These are phyloP conservation scores for Rhodotorula kratochvilovae DNA, from an alignment of 768 basidiomycete species.

Conservation along the genomic window DNA sequence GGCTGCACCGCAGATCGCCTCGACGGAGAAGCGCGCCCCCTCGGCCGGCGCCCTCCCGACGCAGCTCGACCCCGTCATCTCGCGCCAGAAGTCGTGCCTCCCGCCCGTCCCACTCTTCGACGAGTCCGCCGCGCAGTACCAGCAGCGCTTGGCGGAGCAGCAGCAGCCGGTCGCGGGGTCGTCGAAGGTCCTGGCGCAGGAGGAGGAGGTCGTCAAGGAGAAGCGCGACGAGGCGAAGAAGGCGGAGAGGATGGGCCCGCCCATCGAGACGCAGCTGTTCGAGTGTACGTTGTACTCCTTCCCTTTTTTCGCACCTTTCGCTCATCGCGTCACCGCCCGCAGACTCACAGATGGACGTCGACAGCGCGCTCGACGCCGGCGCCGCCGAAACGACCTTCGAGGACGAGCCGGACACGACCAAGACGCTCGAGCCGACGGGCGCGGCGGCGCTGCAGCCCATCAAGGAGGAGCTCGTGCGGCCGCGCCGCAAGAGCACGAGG, in stretches of 20 bases:
- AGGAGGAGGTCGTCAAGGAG: not conserved
- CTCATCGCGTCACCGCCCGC: not conserved
- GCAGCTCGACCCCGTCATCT: constrained; percentile 27
- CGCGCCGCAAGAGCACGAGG: not conserved
- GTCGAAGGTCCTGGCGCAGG: not conserved
- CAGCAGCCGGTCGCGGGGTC: not conserved
- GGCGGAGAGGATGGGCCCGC: too few species aligned
- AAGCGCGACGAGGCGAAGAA: not conserved
- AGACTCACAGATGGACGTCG: constrained; percentile 16
- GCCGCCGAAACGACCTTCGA: not conserved
- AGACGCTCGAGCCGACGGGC: not conserved
- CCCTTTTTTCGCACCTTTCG: accelerated
- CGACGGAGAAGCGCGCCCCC: not conserved
- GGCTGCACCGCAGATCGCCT: not conserved
- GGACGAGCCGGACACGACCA: not conserved
- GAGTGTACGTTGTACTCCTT: constrained; percentile 6
- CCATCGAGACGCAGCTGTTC: constrained; percentile 24
- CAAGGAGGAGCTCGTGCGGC: not conserved
- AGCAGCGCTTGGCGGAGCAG: not conserved
- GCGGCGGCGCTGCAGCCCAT: accelerated
- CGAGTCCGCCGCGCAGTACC: constrained; percentile 18
- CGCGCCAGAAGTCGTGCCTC: constrained; percentile 22
- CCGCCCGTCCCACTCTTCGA: constrained; percentile 21
- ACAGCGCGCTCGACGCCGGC: not conserved
- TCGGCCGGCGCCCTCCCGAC: not conserved